Evolutionary conservation across 2,329 filamentous ascomycete genomes (phyloP).

Genomic region (Sporothrix sp.): DNA sequence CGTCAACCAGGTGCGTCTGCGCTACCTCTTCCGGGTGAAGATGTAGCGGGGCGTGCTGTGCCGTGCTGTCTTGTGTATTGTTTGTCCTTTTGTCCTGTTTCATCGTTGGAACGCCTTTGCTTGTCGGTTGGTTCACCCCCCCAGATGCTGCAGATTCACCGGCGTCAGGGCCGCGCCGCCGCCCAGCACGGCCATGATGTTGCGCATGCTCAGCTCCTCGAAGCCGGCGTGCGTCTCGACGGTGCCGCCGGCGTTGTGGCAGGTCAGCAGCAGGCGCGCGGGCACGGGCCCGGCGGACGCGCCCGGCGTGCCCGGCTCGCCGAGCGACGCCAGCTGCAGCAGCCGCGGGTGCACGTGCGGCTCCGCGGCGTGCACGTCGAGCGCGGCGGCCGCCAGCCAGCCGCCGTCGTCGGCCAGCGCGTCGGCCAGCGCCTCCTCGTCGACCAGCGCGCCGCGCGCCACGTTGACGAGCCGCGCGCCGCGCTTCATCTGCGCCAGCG

Average conservation of each 20-base stretch:
- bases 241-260: constrained; percentile 58
- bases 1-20: constrained; percentile 56
- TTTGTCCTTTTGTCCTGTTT: neutral
- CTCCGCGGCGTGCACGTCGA: constrained; percentile 57
- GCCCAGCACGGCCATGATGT: constrained; percentile 50
- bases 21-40: constrained; percentile 58
- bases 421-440: constrained; percentile 52
- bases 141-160: constrained; percentile 50
- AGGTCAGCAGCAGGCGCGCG: constrained; percentile 44
- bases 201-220: constrained; percentile 57
- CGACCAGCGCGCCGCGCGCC: constrained; percentile 53
- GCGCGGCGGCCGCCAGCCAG: constrained; percentile 40
- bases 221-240: constrained; percentile 58
- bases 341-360: constrained; percentile 43
- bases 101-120: too few species aligned
- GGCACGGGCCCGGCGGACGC: neutral
- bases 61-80: too few species aligned
- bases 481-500: constrained; percentile 41
- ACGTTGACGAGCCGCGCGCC: constrained; percentile 56
- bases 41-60: constrained; percentile 26
- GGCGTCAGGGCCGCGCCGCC: constrained; percentile 46
- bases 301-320: neutral
- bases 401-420: constrained; percentile 41
- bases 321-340: constrained; percentile 27
- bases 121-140: too few species aligned